Conservation (phyloP, 2,329 filamentous ascomycete species). For the Microcyclosporella mali region DNA sequence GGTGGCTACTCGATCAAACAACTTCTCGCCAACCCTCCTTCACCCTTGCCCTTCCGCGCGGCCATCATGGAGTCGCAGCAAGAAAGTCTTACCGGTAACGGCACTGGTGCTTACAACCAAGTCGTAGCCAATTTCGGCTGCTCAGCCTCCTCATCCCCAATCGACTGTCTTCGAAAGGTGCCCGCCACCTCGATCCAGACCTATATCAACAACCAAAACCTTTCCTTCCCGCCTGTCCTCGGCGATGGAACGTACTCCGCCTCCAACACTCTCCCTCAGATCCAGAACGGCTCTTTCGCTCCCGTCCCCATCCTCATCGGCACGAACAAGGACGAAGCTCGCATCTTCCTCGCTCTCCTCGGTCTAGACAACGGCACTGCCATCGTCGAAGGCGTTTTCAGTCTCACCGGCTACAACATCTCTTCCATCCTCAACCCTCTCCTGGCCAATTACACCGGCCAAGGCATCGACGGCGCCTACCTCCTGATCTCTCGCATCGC, state of each 20-base stretch:
- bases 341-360: slow-evolving; percentile 17
- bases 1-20: slow-evolving; percentile 12
- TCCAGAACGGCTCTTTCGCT: slow-evolving; percentile 10
- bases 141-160: not conserved
- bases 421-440: not conserved
- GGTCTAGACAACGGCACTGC: slow-evolving; percentile 13
- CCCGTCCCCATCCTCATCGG: slow-evolving; percentile 20
- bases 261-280: slow-evolving; percentile 6
- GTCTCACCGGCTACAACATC: not conserved
- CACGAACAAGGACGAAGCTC: slow-evolving; percentile 25
- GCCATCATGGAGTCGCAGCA: slow-evolving; percentile 16
- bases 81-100: slow-evolving; percentile 1
- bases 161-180: slow-evolving; percentile 10
- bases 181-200: slow-evolving; percentile 3
- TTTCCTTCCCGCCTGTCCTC: slow-evolving; percentile 6
- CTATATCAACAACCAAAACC: not conserved
- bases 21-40: slow-evolving; percentile 12
- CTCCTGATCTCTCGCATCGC: slow-evolving; percentile 1
- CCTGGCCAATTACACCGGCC: slow-evolving; percentile 6
- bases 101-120: slow-evolving; percentile 5
- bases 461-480: slow-evolving; percentile 1
- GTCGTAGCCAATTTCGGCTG: slow-evolving; percentile 12
- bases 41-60: slow-evolving; percentile 15
- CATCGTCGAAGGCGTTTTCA: slow-evolving; percentile 8
- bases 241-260: slow-evolving; percentile 10